These are phyloP conservation scores for Scheffersomyces titani DNA, from an alignment of 1,139 yeast species.

Conservation along the genomic window DNA sequence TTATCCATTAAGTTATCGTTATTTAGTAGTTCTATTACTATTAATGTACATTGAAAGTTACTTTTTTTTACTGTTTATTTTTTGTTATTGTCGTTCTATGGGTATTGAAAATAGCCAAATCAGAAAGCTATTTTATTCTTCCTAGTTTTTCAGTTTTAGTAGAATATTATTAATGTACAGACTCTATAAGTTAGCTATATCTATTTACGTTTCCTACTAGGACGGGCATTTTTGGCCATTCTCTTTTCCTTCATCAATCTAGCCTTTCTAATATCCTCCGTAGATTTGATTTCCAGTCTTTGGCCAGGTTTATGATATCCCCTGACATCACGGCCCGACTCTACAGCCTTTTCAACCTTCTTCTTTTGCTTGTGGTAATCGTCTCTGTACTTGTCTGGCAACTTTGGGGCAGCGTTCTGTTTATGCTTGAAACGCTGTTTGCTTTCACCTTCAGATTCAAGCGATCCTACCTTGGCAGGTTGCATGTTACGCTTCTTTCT, in stretches of 20 bases:
- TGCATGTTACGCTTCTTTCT: slow-evolving; percentile 65
- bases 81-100: background rate
- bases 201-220: slow-evolving; percentile 38
- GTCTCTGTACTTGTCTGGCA: slow-evolving; percentile 87
- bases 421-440: slow-evolving; percentile 71
- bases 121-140: background rate
- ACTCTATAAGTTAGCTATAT: background rate
- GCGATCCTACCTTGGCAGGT: slow-evolving; percentile 54
- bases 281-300: slow-evolving; percentile 62
- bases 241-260: slow-evolving; percentile 71
- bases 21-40: background rate
- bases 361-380: slow-evolving; percentile 82
- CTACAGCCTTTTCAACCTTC: slow-evolving; percentile 80
- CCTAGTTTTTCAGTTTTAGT: background rate
- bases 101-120: background rate
- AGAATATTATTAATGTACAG: background rate
- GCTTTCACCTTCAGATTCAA: slow-evolving; percentile 34
- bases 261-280: slow-evolving; percentile 77
- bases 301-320: slow-evolving; percentile 61
- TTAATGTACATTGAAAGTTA: background rate
- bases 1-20: background rate
- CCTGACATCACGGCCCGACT: slow-evolving; percentile 70
- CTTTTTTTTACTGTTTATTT: background rate
- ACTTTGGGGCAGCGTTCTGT: slow-evolving; percentile 74
- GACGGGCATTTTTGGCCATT: slow-evolving; percentile 86